These are phyloP conservation scores for Eutrema salsugineum DNA, from an alignment of 441 rosid genomes.

Conservation along the genomic window DNA sequence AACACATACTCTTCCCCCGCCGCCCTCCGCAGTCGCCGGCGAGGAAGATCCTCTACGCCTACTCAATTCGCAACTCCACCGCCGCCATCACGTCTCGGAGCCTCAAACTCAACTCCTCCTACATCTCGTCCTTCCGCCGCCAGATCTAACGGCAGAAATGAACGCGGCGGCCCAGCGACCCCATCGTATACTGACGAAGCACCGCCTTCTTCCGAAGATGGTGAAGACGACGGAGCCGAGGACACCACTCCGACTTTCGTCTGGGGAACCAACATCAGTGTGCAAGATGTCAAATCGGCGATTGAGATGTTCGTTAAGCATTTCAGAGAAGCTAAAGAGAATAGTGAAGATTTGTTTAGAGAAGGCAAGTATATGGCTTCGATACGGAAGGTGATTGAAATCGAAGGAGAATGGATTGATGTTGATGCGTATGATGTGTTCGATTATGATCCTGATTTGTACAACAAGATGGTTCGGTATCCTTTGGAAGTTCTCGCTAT, in stretches of 20 bases:
- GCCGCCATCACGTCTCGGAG: conserved; percentile 44
- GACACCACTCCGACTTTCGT: conserved; percentile 76
- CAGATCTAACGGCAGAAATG: conserved; percentile 23
- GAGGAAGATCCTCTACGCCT: conserved; percentile 26
- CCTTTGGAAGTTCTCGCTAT: conserved; percentile 94
- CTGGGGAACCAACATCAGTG: conserved; percentile 96
- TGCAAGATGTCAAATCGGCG: conserved; percentile 82
- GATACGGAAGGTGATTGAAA: conserved; percentile 67
- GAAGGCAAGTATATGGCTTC: conserved; percentile 89
- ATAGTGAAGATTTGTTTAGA: conserved; percentile 43
- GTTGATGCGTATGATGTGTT: conserved; percentile 85
- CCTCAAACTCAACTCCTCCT: conserved; percentile 43
- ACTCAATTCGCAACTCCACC: conserved; percentile 45
- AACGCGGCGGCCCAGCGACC: conserved; percentile 25
- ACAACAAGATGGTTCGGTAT: conserved; percentile 81
- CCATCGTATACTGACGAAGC: conserved; percentile 43
- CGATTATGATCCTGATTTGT: conserved; percentile 80
- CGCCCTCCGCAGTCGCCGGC: conserved; percentile 18
- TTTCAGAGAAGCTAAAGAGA: conserved; percentile 56
- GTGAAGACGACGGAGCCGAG: conserved; percentile 62
- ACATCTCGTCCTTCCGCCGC: conserved; percentile 47
- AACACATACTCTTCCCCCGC: conserved; percentile 71
- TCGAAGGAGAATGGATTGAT: conserved; percentile 90
- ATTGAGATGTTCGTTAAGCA: conserved; percentile 87
- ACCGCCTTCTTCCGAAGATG: conserved; percentile 63